phyloP scores from a whole-genome alignment of 2,329 filamentous ascomycete genomes.

The Teratosphaeria pseudoeucalypti region DNA sequence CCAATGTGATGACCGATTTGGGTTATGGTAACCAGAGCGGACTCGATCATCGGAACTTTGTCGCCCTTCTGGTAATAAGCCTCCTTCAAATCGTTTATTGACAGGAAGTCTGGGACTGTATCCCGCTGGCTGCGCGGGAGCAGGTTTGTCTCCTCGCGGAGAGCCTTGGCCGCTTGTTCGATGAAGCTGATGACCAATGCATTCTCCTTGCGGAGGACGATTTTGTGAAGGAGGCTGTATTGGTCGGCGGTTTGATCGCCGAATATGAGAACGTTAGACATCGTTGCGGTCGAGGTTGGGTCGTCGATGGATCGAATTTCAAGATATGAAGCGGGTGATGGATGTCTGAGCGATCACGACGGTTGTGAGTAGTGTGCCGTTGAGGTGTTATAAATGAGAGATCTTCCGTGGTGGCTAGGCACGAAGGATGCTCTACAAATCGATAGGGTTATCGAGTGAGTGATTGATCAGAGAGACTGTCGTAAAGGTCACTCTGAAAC shows the following conservation, averaged over 20 bases:
- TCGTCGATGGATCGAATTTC: background rate
- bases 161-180: constrained; percentile 45
- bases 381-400: constrained; percentile 1
- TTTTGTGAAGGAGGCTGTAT: constrained; percentile 48
- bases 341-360: background rate
- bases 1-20: constrained; percentile 62
- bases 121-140: constrained; percentile 48
- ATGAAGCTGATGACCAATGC: constrained; percentile 54
- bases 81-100: constrained; percentile 54
- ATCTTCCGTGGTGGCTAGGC: constrained; percentile 24
- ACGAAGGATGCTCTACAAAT: constrained; percentile 13
- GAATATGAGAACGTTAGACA: constrained; percentile 49
- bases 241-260: constrained; percentile 63
- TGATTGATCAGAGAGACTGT: constrained; percentile 4
- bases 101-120: constrained; percentile 52
- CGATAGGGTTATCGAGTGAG: background rate
- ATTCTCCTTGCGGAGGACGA: constrained; percentile 39
- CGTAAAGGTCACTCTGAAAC: constrained; percentile 3
- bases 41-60: constrained; percentile 55
- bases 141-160: constrained; percentile 50
- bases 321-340: background rate
- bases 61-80: constrained; percentile 47
- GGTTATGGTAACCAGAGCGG: constrained; percentile 52
- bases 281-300: constrained; percentile 9
- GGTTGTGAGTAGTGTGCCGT: background rate